Evolutionary conservation across 2,329 filamentous ascomycete species (phyloP).

Genomic region (Cercospora zeae-maydis): DNA sequence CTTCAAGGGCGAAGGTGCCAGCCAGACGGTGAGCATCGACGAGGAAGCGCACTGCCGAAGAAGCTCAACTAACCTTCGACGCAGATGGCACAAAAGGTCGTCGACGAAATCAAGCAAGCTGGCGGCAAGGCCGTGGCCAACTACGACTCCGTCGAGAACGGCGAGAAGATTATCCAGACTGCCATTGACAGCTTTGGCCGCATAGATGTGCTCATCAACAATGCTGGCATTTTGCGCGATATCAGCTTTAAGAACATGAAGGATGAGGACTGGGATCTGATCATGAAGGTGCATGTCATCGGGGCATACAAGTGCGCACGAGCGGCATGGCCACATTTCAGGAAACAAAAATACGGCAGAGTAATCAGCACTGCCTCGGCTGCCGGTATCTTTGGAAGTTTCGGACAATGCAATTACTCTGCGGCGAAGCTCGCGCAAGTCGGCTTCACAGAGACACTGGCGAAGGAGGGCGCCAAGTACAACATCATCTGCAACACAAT

Average conservation of each 20-base stretch:
- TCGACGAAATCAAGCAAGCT: constrained; percentile 76
- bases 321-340: constrained; percentile 95
- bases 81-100: constrained; percentile 77
- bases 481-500: constrained; percentile 96
- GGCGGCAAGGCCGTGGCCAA: constrained; percentile 97
- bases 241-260: constrained; percentile 99
- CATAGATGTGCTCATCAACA: constrained; percentile 95
- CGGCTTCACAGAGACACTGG: constrained; percentile 94
- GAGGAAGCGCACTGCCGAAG: not conserved
- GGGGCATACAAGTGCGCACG: constrained; percentile 93
- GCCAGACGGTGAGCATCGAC: constrained; percentile 51
- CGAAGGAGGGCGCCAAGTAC: constrained; percentile 96
- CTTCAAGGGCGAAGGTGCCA: constrained; percentile 88
- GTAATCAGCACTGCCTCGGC: constrained; percentile 97
- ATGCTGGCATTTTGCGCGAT: constrained; percentile 91
- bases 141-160: constrained; percentile 91
- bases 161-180: constrained; percentile 89
- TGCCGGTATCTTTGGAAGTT: constrained; percentile 90
- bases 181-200: constrained; percentile 78
- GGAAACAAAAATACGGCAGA: constrained; percentile 97
- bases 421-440: constrained; percentile 94
- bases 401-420: constrained; percentile 96
- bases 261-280: constrained; percentile 93
- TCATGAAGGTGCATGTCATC: constrained; percentile 86
- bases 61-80: constrained; percentile 8